Percentiles rank a stretch among this genome's conserved stretches.
These are phyloP conservation scores for Cercospora brassicicola DNA, from an alignment of 2,329 filamentous ascomycete genomes.

Conservation along the genomic window DNA sequence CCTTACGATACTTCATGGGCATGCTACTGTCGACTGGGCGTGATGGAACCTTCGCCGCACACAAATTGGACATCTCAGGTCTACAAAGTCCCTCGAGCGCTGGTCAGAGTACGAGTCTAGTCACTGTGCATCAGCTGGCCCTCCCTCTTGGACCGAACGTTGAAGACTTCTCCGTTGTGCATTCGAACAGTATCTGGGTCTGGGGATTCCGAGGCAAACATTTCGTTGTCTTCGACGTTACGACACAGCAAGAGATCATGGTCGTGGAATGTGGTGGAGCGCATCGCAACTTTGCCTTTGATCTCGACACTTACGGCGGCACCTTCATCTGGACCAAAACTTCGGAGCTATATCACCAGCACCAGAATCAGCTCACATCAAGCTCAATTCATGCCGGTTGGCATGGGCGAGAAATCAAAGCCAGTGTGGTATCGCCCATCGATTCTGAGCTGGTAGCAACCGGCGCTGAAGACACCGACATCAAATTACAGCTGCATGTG, in stretches of 20 bases:
- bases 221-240: conserved; percentile 81
- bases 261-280: conserved; percentile 79
- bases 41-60: conserved; percentile 74
- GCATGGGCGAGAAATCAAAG: conserved; percentile 85
- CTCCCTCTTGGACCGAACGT: conserved; percentile 74
- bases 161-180: conserved; percentile 66
- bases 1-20: conserved; percentile 48
- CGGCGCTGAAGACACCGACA: conserved; percentile 69
- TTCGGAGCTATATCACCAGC: conserved; percentile 31
- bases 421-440: conserved; percentile 51
- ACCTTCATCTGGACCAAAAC: conserved; percentile 75
- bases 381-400: conserved; percentile 64
- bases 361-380: conserved; percentile 22
- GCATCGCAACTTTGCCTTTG: conserved; percentile 72
- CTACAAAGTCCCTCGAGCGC: conserved; percentile 18
- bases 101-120: conserved; percentile 40
- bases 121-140: conserved; percentile 65
- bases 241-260: conserved; percentile 66
- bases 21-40: conserved; percentile 69
- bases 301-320: conserved; percentile 42
- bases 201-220: conserved; percentile 78
- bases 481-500: conserved; percentile 66
- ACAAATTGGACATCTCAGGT: conserved; percentile 38
- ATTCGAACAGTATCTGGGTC: conserved; percentile 61
- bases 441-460: conserved; percentile 57